These are phyloP conservation scores for Backusella tarrabulga DNA, from an alignment of 192 early-diverging fungal species.

Conservation along the genomic window DNA sequence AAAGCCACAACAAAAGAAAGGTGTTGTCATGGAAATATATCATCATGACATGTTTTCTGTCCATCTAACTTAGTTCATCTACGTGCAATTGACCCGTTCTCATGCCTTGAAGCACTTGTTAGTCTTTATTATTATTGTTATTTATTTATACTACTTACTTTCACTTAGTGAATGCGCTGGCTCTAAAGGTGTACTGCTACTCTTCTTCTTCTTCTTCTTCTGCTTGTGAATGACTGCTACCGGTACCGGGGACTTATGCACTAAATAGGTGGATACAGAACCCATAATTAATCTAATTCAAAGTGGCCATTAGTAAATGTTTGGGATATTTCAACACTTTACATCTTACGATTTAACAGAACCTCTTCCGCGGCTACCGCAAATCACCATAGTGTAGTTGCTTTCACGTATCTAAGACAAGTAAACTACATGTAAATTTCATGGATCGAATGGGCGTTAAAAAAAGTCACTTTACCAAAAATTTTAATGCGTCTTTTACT, in stretches of 20 bases:
- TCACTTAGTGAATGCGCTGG: slow-evolving; percentile 22
- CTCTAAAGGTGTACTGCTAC: not conserved
- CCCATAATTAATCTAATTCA: slow-evolving; percentile 43
- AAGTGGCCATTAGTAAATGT: not conserved
- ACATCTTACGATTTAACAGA: slow-evolving; percentile 41
- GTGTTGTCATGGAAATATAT: no score
- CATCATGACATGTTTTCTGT: no score
- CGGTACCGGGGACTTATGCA: slow-evolving; percentile 53
- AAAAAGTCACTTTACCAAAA: slow-evolving; percentile 18
- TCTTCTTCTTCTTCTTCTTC: slow-evolving; percentile 43
- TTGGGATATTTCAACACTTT: not conserved
- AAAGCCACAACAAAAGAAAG: no score
- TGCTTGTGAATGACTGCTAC: slow-evolving; percentile 47
- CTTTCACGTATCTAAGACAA: slow-evolving; percentile 39
- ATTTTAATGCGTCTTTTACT: slow-evolving; percentile 29
- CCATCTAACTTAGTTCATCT: not conserved
- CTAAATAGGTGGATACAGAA: slow-evolving; percentile 51
- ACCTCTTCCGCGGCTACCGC: slow-evolving; percentile 44
- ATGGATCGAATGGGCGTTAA: not conserved
- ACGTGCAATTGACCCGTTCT: slow-evolving; percentile 15
- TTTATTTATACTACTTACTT: slow-evolving; percentile 21
- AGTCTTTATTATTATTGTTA: not conserved
- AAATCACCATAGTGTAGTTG: slow-evolving; percentile 44
- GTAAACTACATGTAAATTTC: not conserved
- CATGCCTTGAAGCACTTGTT: slow-evolving; percentile 3